Conservation (phyloP, 805 yeast genomes). For the Candida oleophila region DNA sequence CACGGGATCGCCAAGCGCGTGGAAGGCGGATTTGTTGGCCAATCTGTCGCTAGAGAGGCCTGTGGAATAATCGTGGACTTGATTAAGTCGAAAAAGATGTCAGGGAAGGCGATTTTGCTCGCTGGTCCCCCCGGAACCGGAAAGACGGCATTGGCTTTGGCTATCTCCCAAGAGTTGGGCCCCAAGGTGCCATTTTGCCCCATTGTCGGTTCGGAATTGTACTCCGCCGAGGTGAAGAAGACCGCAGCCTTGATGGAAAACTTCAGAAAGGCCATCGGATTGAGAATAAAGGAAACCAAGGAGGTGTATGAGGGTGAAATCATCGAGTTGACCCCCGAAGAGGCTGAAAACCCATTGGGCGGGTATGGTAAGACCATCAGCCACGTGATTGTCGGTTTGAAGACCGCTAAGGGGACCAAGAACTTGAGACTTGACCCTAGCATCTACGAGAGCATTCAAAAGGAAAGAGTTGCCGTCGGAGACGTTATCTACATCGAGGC, state of each 20-base stretch:
- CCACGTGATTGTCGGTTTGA: conserved; percentile 91
- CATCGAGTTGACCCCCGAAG: conserved; percentile 92
- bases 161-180: conserved; percentile 93
- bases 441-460: conserved; percentile 90
- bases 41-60: conserved; percentile 76
- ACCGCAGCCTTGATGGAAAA: conserved; percentile 96
- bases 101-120: conserved; percentile 91
- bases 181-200: conserved; percentile 98
- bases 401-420: conserved; percentile 89
- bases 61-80: conserved; percentile 94
- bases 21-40: conserved; percentile 90
- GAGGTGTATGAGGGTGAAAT: conserved; percentile 99
- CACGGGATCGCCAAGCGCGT: conserved; percentile 77
- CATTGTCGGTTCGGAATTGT: conserved; percentile 90
- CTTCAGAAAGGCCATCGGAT: conserved; percentile 93
- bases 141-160: conserved; percentile 94
- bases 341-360: conserved; percentile 93
- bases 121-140: conserved; percentile 99
- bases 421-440: conserved; percentile 86
- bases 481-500: conserved; percentile 97
- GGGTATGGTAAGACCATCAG: conserved; percentile 97
- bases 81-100: conserved; percentile 87
- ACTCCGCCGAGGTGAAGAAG: conserved; percentile 94
- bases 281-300: conserved; percentile 93
- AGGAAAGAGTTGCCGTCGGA: conserved; percentile 91